Conservation (phyloP, 2,329 filamentous ascomycete species). For the Xylariaceae sp. region DNA sequence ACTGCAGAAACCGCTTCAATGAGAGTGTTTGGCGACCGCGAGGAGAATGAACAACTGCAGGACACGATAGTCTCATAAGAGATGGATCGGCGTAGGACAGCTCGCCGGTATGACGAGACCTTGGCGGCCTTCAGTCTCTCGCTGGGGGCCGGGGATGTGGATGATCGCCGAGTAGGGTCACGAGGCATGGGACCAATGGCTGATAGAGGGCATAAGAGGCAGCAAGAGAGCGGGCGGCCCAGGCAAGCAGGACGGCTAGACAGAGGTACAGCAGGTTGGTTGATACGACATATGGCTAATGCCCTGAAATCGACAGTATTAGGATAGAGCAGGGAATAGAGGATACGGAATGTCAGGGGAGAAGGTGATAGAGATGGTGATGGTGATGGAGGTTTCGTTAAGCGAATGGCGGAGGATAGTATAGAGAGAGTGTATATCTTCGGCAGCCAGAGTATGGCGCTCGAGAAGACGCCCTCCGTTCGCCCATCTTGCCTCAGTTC, state of each 20-base stretch:
- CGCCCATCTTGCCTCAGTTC: no score
- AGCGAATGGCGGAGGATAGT: neutral
- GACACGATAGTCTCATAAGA: no score
- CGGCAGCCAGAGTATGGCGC: no score
- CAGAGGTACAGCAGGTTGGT: no score
- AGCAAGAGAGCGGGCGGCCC: no score
- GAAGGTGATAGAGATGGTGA: neutral
- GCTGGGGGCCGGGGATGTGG: constrained; percentile 1
- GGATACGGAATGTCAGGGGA: neutral
- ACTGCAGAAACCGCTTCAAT: no score
- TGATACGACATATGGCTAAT: constrained; percentile 6
- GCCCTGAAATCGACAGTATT: constrained; percentile 3
- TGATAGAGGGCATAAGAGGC: no score
- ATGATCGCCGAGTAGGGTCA: constrained; percentile 1
- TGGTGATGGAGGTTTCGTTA: neutral
- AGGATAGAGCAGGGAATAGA: neutral
- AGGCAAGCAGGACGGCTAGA: no score
- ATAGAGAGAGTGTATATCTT: no score
- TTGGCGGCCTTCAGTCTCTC: neutral
- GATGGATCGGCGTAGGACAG: neutral
- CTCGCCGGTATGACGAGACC: neutral
- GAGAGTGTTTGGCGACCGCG: no score
- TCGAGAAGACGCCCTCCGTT: no score
- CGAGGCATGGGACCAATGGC: neutral
- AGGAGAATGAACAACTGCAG: no score